Conservation (phyloP, 2,329 filamentous ascomycete genomes). For the Colletotrichum melonis region DNA sequence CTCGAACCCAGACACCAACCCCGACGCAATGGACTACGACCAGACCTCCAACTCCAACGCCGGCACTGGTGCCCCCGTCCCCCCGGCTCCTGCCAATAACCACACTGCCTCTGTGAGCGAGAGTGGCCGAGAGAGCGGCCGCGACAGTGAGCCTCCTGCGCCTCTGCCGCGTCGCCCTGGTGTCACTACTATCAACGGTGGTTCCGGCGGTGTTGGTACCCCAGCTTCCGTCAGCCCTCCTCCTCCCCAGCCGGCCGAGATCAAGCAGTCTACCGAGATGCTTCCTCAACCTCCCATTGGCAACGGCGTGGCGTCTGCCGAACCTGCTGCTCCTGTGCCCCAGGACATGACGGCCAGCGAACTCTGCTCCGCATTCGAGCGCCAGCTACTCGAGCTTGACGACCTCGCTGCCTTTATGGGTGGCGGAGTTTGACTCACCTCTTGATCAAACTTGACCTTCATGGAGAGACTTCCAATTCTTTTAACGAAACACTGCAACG, state of each 20-base stretch:
- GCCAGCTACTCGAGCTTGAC: slow-evolving; percentile 69
- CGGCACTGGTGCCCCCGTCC: slow-evolving; percentile 42
- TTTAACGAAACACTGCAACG: neutral
- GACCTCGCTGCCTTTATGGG: slow-evolving; percentile 73
- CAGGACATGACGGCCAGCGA: slow-evolving; percentile 69
- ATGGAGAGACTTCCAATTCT: neutral
- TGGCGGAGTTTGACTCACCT: slow-evolving; percentile 60
- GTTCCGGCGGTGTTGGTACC: slow-evolving; percentile 60
- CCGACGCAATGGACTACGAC: slow-evolving; percentile 69
- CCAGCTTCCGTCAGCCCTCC: slow-evolving; percentile 60
- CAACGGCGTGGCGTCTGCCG: slow-evolving; percentile 39
- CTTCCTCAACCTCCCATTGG: slow-evolving; percentile 20
- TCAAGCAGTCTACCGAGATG: slow-evolving; percentile 49
- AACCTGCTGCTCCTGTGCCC: slow-evolving; percentile 38
- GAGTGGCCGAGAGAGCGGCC: slow-evolving; percentile 55
- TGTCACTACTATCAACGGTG: slow-evolving; percentile 69
- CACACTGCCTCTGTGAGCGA: slow-evolving; percentile 46
- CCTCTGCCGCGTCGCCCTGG: slow-evolving; percentile 62
- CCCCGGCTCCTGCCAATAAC: slow-evolving; percentile 42
- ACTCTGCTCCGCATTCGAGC: slow-evolving; percentile 68
- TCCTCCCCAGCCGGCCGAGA: slow-evolving; percentile 44
- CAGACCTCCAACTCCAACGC: slow-evolving; percentile 47
- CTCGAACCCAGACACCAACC: slow-evolving; percentile 66
- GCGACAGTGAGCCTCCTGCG: slow-evolving; percentile 65
- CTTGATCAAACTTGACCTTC: neutral